Percentiles rank a stretch among this genome's conserved stretches.
Conservation (phyloP, 164 flowering plant species). For the Tetrastigma voinierianum region DNA sequence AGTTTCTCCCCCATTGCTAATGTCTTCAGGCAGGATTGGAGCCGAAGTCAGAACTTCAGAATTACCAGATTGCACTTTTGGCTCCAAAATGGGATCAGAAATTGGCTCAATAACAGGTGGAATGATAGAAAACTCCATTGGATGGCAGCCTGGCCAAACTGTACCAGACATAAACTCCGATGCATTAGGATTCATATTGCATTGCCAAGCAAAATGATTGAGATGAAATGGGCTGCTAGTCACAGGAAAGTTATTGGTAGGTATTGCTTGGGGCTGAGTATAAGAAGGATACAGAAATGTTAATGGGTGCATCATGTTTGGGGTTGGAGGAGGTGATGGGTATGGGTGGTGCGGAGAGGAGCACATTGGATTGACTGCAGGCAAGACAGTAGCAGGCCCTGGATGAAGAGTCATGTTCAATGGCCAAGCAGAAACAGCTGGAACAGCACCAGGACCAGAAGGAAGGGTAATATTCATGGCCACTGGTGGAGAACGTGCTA, state of each 20-base stretch:
- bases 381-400: constrained; percentile 48
- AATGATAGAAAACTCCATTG: constrained; percentile 59
- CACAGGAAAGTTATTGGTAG: constrained; percentile 50
- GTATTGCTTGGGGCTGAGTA: constrained; percentile 63
- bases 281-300: constrained; percentile 81
- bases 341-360: constrained; percentile 80
- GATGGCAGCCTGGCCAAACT: constrained; percentile 80
- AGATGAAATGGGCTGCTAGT: constrained; percentile 58
- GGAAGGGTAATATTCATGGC: constrained; percentile 64
- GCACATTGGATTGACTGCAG: constrained; percentile 56
- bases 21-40: constrained; percentile 46
- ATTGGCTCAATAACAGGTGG: constrained; percentile 58
- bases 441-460: constrained; percentile 52
- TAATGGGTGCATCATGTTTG: constrained; percentile 77
- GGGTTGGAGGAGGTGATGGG: constrained; percentile 83
- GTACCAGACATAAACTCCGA: constrained; percentile 65
- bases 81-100: constrained; percentile 38
- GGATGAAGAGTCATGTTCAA: constrained; percentile 80
- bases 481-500: constrained; percentile 53
- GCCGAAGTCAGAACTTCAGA: constrained; percentile 25
- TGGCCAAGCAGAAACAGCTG: constrained; percentile 74
- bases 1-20: constrained; percentile 37
- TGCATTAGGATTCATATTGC: constrained; percentile 56
- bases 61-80: constrained; percentile 29
- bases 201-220: constrained; percentile 77